Evolutionary conservation across 176 grass and related monocot species (phyloP).

Genomic region (Elaeis guineensis): DNA sequence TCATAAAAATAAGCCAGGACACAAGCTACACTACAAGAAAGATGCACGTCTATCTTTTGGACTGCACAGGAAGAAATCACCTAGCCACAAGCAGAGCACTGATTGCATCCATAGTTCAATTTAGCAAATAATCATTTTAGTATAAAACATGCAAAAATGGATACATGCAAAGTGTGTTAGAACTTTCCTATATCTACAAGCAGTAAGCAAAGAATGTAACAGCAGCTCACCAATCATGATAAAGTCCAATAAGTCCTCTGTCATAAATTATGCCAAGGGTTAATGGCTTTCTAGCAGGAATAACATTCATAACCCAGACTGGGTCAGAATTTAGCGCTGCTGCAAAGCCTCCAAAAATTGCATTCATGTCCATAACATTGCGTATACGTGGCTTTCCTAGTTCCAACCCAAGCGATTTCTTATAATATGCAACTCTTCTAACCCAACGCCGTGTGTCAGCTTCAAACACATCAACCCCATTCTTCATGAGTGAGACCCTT

Average conservation of each 20-base stretch:
- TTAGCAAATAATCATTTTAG: too few species aligned
- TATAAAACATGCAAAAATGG: too few species aligned
- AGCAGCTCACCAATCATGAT: conserved; percentile 72
- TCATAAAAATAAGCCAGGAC: too few species aligned
- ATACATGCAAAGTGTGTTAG: too few species aligned
- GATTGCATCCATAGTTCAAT: too few species aligned
- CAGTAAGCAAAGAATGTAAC: too few species aligned
- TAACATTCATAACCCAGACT: conserved; percentile 96
- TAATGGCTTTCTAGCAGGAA: conserved; percentile 57
- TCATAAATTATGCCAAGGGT: conserved; percentile 80
- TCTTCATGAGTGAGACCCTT: conserved; percentile 47
- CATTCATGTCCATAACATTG: conserved; percentile 97
- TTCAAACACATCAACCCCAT: conserved; percentile 48
- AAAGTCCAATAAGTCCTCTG: conserved; percentile 81
- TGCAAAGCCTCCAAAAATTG: conserved; percentile 72
- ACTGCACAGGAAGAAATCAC: too few species aligned
- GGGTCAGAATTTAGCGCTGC: conserved; percentile 52
- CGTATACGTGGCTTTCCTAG: conserved; percentile 49
- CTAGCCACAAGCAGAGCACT: too few species aligned
- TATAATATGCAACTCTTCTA: conserved; percentile 65
- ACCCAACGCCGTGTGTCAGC: conserved; percentile 56
- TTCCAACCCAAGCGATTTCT: conserved; percentile 64
- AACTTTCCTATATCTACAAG: too few species aligned
- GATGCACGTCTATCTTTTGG: too few species aligned
- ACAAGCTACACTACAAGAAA: too few species aligned